Evolutionary conservation across 768 basidiomycete species (phyloP), one percentile per base, ranked within the genome.

Genomic region (Termitomyces sp.): DNA sequence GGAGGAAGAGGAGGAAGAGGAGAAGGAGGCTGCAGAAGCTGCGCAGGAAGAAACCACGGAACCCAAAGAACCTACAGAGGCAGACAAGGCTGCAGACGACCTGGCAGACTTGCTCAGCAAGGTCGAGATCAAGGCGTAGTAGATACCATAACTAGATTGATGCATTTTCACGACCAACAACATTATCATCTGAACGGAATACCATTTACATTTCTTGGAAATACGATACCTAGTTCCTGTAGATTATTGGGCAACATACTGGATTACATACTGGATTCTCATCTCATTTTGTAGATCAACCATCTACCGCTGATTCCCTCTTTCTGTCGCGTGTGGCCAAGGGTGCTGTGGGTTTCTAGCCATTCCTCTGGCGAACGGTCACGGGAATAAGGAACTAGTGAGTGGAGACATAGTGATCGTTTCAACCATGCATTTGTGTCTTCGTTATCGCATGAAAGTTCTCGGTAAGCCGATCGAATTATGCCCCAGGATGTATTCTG

Each of bases 21-120:
- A 68, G 22, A 69, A 67, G 25, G 68, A 66, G 22, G 68, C 65
- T 27, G 63, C 64, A 42, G 69, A 62, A 23, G 63, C 64, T 38
- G 72, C 71, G 12, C 33, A 48, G 23, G 35, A 36, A 23, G 35
- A 27, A 27, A 16, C 15, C 23, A 27, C 25, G 42, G n/a, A n/a
- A 51, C 68, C 67, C 7, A 67, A 65, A 38, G 63, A 65, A 40
- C 66, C 54, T 43, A 59, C 57, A 38, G 48, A 52, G 29, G 54
- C 57, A 9, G 67, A 71, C 53, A 67, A 68, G 29, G 63, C 68
- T 29, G 74, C 81, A 31, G 81, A 84, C 64, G 79, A 79, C 20
- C 82, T 94, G 12, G 83, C 83, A 12, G 82, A 87, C 57, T 69
- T 86, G 55, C 64, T 94, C 65, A 76, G 73, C 71, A 89, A 91